Evolutionary conservation across 139 green algal genomes (phyloP).

Genomic region (Chlamydomonas applanata): DNA sequence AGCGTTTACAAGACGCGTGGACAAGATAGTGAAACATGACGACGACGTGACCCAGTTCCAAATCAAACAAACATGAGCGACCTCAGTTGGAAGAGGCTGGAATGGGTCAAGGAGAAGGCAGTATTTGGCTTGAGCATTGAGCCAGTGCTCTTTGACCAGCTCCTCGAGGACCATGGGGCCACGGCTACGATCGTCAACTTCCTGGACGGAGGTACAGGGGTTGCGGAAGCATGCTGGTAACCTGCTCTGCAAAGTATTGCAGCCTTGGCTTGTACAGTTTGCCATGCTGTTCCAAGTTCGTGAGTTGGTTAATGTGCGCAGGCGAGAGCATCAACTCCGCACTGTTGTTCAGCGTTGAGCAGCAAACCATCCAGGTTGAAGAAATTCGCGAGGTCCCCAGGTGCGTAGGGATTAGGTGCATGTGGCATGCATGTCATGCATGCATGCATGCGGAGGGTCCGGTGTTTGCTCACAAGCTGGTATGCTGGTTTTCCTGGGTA

Average conservation of each 20-base stretch:
- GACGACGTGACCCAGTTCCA: no score
- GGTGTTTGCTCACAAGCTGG: no score
- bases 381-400: conserved; percentile 36
- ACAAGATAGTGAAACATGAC: no score
- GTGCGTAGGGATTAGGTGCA: background rate
- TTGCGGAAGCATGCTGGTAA: no score
- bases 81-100: conserved; percentile 11
- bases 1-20: no score
- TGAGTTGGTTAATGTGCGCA: conserved; percentile 5
- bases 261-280: background rate
- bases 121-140: conserved; percentile 26
- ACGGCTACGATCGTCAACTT: conserved; percentile 19
- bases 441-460: background rate
- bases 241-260: background rate
- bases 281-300: background rate
- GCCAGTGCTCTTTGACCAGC: conserved; percentile 28
- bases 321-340: conserved; percentile 18
- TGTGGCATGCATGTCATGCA: background rate
- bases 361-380: conserved; percentile 38
- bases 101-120: conserved; percentile 40
- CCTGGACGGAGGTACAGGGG: conserved; percentile 38
- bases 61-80: conserved; percentile 1
- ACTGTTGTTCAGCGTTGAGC: conserved; percentile 35
- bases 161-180: conserved; percentile 10
- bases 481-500: background rate